These are phyloP conservation scores for Amylostereum chailletii DNA, from an alignment of 1,284 basidiomycete species.

Conservation along the genomic window DNA sequence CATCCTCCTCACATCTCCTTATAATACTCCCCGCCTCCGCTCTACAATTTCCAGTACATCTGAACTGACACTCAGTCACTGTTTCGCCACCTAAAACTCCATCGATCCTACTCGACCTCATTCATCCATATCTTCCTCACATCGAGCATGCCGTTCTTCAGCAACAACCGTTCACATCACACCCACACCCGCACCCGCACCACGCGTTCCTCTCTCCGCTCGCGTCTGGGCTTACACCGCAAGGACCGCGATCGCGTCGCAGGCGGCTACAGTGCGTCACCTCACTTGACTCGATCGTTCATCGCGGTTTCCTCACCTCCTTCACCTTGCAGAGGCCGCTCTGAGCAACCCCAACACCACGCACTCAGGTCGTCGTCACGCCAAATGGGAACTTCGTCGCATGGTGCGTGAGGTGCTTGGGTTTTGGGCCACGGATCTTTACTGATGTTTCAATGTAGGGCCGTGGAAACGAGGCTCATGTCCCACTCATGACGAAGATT, in stretches of 20 bases:
- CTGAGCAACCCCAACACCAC: slow-evolving; percentile 43
- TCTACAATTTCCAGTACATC: too few relatives aligned
- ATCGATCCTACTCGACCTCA: neutral
- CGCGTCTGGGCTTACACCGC: slow-evolving; percentile 24
- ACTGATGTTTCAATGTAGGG: slow-evolving; percentile 18
- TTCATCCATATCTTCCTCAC: neutral
- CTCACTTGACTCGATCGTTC: neutral
- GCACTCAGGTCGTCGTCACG: slow-evolving; percentile 31
- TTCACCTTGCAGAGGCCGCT: slow-evolving; percentile 29
- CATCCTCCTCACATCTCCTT: too few relatives aligned
- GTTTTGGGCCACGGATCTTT: neutral
- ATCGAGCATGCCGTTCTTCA: slow-evolving; percentile 14
- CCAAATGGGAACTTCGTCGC: slow-evolving; percentile 32
- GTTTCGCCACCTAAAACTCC: neutral
- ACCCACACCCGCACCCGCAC: slow-evolving; percentile 7
- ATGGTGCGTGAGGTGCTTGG: slow-evolving; percentile 28
- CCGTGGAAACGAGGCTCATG: slow-evolving; percentile 31
- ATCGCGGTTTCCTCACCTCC: neutral
- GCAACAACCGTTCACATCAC: slow-evolving; percentile 5
- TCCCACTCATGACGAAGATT: slow-evolving; percentile 42
- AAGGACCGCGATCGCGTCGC: slow-evolving; percentile 36
- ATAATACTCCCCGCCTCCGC: too few relatives aligned
- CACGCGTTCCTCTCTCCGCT: slow-evolving; percentile 13
- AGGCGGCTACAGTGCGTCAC: slow-evolving; percentile 36
- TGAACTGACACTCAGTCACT: too few relatives aligned